Evolutionary conservation across 306 rosid species (phyloP).

Genomic region (Begonia loranthoides): DNA sequence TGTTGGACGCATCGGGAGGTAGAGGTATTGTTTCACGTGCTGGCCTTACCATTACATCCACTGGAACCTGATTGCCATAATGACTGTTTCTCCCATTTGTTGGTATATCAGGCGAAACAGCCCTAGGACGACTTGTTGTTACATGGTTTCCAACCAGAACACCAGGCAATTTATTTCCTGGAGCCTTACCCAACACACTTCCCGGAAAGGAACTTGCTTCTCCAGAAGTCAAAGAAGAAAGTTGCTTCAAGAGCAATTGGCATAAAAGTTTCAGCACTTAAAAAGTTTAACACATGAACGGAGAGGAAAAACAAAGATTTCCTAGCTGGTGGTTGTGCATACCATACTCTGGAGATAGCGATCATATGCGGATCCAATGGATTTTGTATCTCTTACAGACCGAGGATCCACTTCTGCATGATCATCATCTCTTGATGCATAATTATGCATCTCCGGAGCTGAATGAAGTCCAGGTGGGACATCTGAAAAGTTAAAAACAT

Average conservation of each 20-base stretch:
- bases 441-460: too few species aligned
- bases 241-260: slow-evolving; percentile 38
- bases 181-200: slow-evolving; percentile 45
- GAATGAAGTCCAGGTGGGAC: too few species aligned
- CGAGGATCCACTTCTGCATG: not conserved
- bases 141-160: slow-evolving; percentile 40
- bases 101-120: slow-evolving; percentile 45
- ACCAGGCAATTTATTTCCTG: slow-evolving; percentile 33
- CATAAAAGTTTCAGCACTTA: slow-evolving; percentile 16
- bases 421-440: too few species aligned
- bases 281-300: slow-evolving; percentile 4
- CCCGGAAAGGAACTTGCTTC: slow-evolving; percentile 49
- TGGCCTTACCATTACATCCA: slow-evolving; percentile 44
- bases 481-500: too few species aligned
- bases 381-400: slow-evolving; percentile 40
- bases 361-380: slow-evolving; percentile 78
- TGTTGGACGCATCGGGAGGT: slow-evolving; percentile 84
- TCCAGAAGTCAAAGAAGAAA: slow-evolving; percentile 47
- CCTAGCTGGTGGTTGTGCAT: slow-evolving; percentile 16
- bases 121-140: slow-evolving; percentile 26
- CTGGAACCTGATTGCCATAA: slow-evolving; percentile 44
- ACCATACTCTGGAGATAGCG: slow-evolving; percentile 88
- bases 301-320: slow-evolving; percentile 8
- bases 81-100: slow-evolving; percentile 39
- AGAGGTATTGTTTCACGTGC: slow-evolving; percentile 62